Conservation (phyloP, 495 filamentous ascomycete genomes). For the Penicillium pancosmium region DNA sequence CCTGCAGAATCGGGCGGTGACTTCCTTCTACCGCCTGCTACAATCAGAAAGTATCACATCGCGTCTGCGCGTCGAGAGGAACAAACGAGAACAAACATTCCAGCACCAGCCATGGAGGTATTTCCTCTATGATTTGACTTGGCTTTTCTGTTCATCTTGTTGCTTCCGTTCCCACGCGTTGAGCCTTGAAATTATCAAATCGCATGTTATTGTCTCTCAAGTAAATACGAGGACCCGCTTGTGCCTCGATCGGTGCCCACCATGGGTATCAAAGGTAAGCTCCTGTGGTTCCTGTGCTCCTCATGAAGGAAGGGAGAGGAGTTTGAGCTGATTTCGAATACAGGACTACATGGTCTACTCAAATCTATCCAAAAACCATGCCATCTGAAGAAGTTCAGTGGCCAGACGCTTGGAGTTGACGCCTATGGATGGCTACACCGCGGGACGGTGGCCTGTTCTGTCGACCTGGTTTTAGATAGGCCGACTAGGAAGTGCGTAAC, state of each 20-base stretch:
- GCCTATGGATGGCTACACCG: constrained; percentile 99
- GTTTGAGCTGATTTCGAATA: not conserved
- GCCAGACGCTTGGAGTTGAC: constrained; percentile 89
- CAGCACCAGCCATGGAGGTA: constrained; percentile 26
- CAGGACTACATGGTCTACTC: constrained; percentile 86
- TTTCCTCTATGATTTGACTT: constrained; percentile 22
- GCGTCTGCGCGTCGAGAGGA: constrained; percentile 34
- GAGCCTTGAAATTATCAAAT: constrained; percentile 7
- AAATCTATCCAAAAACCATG: constrained; percentile 93
- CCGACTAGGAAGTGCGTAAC: constrained; percentile 77
- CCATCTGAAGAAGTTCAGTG: constrained; percentile 82
- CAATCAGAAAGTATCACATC: constrained; percentile 17
- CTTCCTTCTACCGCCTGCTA: constrained; percentile 27
- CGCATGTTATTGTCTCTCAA: constrained; percentile 23
- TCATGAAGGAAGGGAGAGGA: constrained; percentile 3
- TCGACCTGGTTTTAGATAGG: constrained; percentile 86
- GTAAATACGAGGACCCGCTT: constrained; percentile 37
- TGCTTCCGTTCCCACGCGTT: constrained; percentile 10
- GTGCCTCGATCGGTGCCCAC: constrained; percentile 37
- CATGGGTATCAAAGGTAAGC: constrained; percentile 74
- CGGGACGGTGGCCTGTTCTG: constrained; percentile 85
- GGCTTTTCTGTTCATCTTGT: constrained; percentile 9
- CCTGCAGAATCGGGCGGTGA: constrained; percentile 31
- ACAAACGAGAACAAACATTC: constrained; percentile 35
- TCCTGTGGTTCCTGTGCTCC: no score